Evolutionary conservation across 306 rosid species (phyloP), one percentile per base, ranked within the genome.

Genomic region (Glycine latifolia): DNA sequence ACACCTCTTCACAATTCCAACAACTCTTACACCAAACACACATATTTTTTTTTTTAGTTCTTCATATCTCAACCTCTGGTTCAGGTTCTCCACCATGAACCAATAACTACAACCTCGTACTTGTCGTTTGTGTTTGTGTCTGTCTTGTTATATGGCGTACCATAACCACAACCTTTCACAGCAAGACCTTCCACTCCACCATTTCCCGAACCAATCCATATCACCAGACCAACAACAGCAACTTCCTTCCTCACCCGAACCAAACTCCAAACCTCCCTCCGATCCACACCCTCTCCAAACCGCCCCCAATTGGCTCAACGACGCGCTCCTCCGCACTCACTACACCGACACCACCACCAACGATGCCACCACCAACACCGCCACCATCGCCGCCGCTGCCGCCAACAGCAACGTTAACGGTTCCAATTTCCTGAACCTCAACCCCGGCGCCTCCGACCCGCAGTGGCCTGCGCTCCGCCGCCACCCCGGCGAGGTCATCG

Each of bases 291-390:
- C 91, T 2, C 87, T 86, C n/a, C 95, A 89, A 58, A 75, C 91
- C 76, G 89, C 97, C 1, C 98, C 97, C 33, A 94, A 87, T 83
- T 94, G 97, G 97, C 93, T 92, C 69, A 86, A 91, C 86, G 88
- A 63, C 94, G 97, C 97, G 0, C 92, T 92, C 4, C 90, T 91
- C 10, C 97, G 93, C 11, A 83, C 87, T 62, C 90, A 88, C 80
- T 89, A 76, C 88, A 56, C 78, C 71, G 50, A 79, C 54, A 61
- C 67, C 78, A 44, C 76, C 53, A 20, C 39, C 80, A 13, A 6
- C 47, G 12, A 6, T 54, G 31, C 31, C 31, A 26, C 31, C 1
- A 26, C 31, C 31, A 26, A 26, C 31, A 26, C 31, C 31, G 31
- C 31, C 31, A 26, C 31, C 31, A 2, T 26, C 31, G 3, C 67